These are phyloP conservation scores for Cutaneotrichosporon sp. DNA, from an alignment of 1,284 basidiomycete genomes.

Conservation along the genomic window DNA sequence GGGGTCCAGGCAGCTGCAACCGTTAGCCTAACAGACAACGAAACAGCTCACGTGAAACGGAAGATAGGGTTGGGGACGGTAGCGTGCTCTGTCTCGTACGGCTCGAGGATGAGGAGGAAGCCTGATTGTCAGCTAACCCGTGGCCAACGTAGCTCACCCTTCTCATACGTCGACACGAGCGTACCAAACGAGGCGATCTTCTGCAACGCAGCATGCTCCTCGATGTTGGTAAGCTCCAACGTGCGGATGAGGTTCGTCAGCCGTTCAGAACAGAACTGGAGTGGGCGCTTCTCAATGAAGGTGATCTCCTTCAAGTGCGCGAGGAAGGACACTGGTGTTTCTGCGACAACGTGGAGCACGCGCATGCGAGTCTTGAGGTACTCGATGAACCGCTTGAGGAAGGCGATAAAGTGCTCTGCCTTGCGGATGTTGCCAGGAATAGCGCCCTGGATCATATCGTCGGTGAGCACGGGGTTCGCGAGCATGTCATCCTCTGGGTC, in stretches of 20 bases:
- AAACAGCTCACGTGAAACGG: conserved; percentile 83
- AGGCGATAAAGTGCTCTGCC: conserved; percentile 98
- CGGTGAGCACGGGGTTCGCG: conserved; percentile 93
- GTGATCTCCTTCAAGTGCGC: conserved; percentile 99
- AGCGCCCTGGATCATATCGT: conserved; percentile 92
- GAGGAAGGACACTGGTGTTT: conserved; percentile 96
- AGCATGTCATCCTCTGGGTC: conserved; percentile 75
- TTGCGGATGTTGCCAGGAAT: conserved; percentile 98
- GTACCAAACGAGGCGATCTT: conserved; percentile 97
- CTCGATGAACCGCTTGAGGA: conserved; percentile 96
- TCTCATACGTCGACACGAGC: conserved; percentile 96
- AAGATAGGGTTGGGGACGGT: conserved; percentile 99
- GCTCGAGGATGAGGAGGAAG: conserved; percentile 95
- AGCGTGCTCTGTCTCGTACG: conserved; percentile 97
- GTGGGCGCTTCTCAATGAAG: conserved; percentile 94
- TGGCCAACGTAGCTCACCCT: conserved; percentile 63
- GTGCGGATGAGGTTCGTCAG: conserved; percentile 92
- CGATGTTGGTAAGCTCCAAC: conserved; percentile 83
- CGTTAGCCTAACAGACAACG: neutral
- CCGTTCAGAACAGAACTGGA: conserved; percentile 97
- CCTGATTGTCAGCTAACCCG: conserved; percentile 58
- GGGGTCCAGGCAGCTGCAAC: conserved; percentile 85
- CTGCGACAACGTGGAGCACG: conserved; percentile 98
- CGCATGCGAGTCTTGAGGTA: conserved; percentile 99
- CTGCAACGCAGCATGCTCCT: conserved; percentile 89